A percentile compares a stretch with the other conserved stretches of the same genome.
Evolutionary conservation across 257 asterid species (phyloP).

Genomic region (Mentha longifolia): DNA sequence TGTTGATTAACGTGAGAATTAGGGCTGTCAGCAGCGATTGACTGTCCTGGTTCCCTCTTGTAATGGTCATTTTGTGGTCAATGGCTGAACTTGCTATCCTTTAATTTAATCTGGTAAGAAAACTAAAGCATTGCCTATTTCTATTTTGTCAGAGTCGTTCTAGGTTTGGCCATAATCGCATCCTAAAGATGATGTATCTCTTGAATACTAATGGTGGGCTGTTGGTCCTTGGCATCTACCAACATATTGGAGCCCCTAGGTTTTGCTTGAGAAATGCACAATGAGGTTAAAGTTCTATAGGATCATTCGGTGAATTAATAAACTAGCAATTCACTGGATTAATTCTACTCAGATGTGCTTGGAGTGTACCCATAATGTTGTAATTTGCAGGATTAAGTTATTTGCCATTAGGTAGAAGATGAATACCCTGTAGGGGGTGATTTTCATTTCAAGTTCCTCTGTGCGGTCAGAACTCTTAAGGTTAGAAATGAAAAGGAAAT

Average conservation of each 20-base stretch:
- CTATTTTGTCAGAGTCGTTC: no score
- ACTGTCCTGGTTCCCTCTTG: not conserved
- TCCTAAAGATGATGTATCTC: constrained; percentile 7
- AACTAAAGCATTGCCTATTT: not conserved
- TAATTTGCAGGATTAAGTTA: not conserved
- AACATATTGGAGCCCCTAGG: not conserved
- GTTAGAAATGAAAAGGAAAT: not conserved
- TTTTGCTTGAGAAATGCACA: not conserved
- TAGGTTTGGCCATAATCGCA: not conserved
- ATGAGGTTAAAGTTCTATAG: constrained; percentile 19
- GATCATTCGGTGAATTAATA: no score
- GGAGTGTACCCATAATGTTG: not conserved
- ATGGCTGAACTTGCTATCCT: constrained; percentile 1
- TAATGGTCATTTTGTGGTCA: not conserved
- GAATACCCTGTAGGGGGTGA: constrained; percentile 2
- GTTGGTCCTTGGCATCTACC: constrained; percentile 18
- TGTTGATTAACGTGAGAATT: not conserved
- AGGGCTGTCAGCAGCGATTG: not conserved
- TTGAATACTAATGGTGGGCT: constrained; percentile 1
- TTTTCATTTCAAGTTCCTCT: constrained; percentile 9
- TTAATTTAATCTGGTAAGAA: not conserved
- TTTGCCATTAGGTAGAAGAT: constrained; percentile 15
- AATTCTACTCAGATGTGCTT: not conserved
- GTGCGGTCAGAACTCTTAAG: not conserved
- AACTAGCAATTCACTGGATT: not conserved